Evolutionary conservation across 257 asterid species (phyloP).

Genomic region (Nicotiana attenuata): DNA sequence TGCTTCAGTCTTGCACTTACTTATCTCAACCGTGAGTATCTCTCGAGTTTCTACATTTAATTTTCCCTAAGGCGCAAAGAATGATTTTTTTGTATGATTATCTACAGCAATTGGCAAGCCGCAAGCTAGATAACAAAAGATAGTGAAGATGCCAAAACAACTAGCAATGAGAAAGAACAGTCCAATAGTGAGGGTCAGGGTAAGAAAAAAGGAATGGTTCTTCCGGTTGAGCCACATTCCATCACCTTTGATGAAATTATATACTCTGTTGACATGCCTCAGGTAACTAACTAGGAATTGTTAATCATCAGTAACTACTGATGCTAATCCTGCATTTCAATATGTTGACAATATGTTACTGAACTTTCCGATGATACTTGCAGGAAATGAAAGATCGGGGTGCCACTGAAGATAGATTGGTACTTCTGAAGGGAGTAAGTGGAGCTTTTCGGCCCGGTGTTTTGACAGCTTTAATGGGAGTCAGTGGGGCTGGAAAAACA

Average conservation of each 20-base stretch:
- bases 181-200: conserved; percentile 22
- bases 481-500: conserved; percentile 88
- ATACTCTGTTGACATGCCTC: conserved; percentile 90
- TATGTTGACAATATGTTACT: background rate
- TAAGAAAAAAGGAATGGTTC: conserved; percentile 60
- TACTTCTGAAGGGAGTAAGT: conserved; percentile 53
- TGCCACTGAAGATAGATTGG: conserved; percentile 35
- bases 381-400: conserved; percentile 74
- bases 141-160: conserved; percentile 14
- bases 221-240: conserved; percentile 83
- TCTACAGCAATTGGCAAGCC: conserved; percentile 52
- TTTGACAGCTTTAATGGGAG: conserved; percentile 77
- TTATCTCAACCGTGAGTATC: conserved; percentile 43
- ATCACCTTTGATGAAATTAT: conserved; percentile 60
- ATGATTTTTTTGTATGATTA: background rate
- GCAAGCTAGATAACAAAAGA: conserved; percentile 39
- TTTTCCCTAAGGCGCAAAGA: background rate
- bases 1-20: conserved; percentile 23
- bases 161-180: conserved; percentile 12
- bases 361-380: background rate
- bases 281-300: conserved; percentile 24
- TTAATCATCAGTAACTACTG: background rate
- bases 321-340: background rate
- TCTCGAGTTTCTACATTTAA: background rate
- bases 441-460: conserved; percentile 82